phyloP scores from a whole-genome alignment of 139 green algal species.

The Deuterostichococcus epilithicus region DNA sequence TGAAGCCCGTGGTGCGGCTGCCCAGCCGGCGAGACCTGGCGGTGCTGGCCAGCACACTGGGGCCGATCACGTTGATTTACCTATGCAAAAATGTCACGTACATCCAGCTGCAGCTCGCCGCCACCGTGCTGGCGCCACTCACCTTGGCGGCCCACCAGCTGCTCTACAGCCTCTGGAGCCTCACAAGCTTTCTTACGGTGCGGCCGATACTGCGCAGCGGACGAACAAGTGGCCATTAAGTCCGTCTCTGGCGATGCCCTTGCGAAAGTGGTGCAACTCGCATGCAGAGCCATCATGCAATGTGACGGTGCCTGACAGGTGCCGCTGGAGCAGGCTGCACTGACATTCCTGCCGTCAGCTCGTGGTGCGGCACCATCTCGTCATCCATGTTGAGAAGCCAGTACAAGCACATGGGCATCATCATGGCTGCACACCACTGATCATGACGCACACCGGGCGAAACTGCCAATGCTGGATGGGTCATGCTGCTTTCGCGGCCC shows the following conservation, averaged over 20 bases:
- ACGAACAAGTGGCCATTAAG: not conserved
- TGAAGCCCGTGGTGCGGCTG: slow-evolving; percentile 9
- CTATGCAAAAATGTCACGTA: slow-evolving; percentile 65
- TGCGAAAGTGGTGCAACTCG: too few relatives aligned
- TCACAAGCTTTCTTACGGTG: slow-evolving; percentile 47
- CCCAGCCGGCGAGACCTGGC: slow-evolving; percentile 13
- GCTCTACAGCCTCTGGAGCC: slow-evolving; percentile 39
- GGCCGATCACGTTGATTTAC: slow-evolving; percentile 57
- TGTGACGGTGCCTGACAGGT: too few relatives aligned
- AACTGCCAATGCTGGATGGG: too few relatives aligned
- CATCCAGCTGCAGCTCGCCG: slow-evolving; percentile 40
- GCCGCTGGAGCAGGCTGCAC: slow-evolving; percentile 59
- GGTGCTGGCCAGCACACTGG: slow-evolving; percentile 33
- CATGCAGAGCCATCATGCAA: too few relatives aligned
- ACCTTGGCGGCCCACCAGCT: slow-evolving; percentile 69
- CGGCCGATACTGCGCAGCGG: not conserved
- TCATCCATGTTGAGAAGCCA: too few relatives aligned
- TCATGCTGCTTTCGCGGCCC: too few relatives aligned
- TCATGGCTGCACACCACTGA: not conserved
- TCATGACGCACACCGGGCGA: too few relatives aligned
- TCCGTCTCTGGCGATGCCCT: too few relatives aligned
- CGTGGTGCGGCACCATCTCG: not conserved
- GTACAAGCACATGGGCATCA: too few relatives aligned
- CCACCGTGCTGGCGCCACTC: slow-evolving; percentile 41
- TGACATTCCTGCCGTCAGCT: slow-evolving; percentile 51